Evolutionary conservation across 225 moss, liverwort and hornwort genomes (phyloP), one percentile per base, ranked within the genome.

Genomic region (Polytrichum commune): DNA sequence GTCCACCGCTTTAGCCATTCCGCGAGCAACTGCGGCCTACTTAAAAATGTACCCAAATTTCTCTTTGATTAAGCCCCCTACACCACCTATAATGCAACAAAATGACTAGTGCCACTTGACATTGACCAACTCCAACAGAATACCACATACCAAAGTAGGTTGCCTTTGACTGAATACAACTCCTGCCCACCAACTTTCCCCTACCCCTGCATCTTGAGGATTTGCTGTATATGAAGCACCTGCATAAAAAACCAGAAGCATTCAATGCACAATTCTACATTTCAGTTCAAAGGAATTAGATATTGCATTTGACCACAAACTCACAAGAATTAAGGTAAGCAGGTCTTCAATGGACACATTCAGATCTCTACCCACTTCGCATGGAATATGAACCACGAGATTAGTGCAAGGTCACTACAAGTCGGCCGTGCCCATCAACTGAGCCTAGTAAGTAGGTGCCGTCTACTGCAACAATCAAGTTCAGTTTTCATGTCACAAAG

Each of bases 161-260:
- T 92, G 92, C 55, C 78, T 78, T 20, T 75, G 84, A 66, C 86
- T 82, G 26, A 94, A 94, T 6, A 77, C 90, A 29, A 94, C 67
- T 80, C 92, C 93, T 72, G 92, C 93, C 93, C 93, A 94, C 84
- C 93, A 82, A 71, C 93, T 88, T 72, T 94, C 93, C 63, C 93
- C 93, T 56, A 92, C 82, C 64, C 93, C 93, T 32, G 74, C 77
- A 75, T 92, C 92, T 74, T 81, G 84, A 33, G 93, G 93, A 77
- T 80, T 83, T 33, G 90, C 85, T 58, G 93, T 87, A 67, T 94
- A 94, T 30, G 88, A 88, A 70, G 80, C 81, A 69, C 80, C 91
- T 90, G 75, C 27, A 81, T 7, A 72, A 73, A 72, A 29, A 56
- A 46, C 46, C 46, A 46, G 16, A 46, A 46, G 16, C 13, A 64